Percentiles rank a stretch among this genome's conserved stretches.
These are phyloP conservation scores for Sarocladium kiliense DNA, from an alignment of 2,329 filamentous ascomycete species.

Conservation along the genomic window DNA sequence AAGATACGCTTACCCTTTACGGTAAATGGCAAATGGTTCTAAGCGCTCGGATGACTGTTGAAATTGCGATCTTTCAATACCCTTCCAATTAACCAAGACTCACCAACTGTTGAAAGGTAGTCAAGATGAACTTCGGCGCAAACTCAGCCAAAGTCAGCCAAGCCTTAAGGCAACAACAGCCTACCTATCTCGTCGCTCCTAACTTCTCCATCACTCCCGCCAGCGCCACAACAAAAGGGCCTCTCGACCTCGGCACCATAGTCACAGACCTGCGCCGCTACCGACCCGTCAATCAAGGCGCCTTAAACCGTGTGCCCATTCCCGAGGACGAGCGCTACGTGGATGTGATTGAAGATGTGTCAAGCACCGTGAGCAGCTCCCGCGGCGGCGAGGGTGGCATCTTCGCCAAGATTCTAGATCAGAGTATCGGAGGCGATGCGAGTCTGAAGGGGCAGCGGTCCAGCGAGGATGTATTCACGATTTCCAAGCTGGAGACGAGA, in stretches of 20 bases:
- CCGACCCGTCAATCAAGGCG: constrained; percentile 1
- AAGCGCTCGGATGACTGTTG: too few species aligned
- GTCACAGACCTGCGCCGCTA: not conserved
- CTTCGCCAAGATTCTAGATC: not conserved
- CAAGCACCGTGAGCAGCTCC: not conserved
- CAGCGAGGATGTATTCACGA: not conserved
- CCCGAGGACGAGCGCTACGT: not conserved
- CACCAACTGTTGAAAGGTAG: too few species aligned
- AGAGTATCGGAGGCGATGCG: not conserved
- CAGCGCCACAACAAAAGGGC: not conserved
- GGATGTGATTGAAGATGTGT: not conserved
- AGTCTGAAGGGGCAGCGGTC: not conserved
- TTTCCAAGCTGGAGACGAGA: not conserved
- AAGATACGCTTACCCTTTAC: too few species aligned
- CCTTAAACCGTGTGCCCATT: not conserved
- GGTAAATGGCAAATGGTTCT: too few species aligned
- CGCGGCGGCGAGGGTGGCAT: not conserved
- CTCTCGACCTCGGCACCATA: not conserved
- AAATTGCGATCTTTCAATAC: too few species aligned
- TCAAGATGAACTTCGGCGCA: not conserved
- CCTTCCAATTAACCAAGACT: too few species aligned
- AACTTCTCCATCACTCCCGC: not conserved
- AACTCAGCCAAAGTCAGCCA: not conserved
- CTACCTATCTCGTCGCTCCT: not conserved
- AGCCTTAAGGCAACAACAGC: not conserved